Evolutionary conservation across 2,329 filamentous ascomycete genomes (phyloP).

Genomic region (Coleophoma cylindrospora): DNA sequence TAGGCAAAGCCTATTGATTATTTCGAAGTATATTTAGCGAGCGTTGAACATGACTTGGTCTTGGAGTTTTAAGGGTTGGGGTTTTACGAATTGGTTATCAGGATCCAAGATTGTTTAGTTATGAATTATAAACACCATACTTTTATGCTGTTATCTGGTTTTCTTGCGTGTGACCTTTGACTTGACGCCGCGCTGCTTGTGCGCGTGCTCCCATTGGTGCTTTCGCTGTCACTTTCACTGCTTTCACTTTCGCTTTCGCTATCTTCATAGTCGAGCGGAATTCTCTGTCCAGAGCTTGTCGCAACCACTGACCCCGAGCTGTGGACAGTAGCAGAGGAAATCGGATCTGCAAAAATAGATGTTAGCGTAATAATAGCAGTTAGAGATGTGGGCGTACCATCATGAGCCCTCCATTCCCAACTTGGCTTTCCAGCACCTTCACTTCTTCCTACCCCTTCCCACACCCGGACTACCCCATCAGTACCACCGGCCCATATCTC

Average conservation of each 20-base stretch:
- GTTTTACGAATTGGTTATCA: background rate
- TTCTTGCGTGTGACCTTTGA: background rate
- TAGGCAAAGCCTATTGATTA: slow-evolving; percentile 11
- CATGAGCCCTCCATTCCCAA: slow-evolving; percentile 28
- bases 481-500: slow-evolving; percentile 59
- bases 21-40: background rate
- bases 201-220: slow-evolving; percentile 6
- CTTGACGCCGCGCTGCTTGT: slow-evolving; percentile 1
- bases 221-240: slow-evolving; percentile 5
- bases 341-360: slow-evolving; percentile 16
- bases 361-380: background rate
- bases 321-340: slow-evolving; percentile 25
- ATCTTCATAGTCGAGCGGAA: background rate
- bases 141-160: slow-evolving; percentile 38
- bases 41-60: background rate
- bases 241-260: slow-evolving; percentile 8
- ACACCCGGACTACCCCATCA: slow-evolving; percentile 50
- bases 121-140: slow-evolving; percentile 38
- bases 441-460: slow-evolving; percentile 49
- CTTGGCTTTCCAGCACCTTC: slow-evolving; percentile 29
- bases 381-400: slow-evolving; percentile 16
- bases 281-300: slow-evolving; percentile 26
- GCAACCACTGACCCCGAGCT: slow-evolving; percentile 26
- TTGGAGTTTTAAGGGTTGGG: background rate
- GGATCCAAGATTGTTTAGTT: background rate